phyloP scores from a whole-genome alignment of 148 eudicot species.

The Nepenthes mirabilis region DNA sequence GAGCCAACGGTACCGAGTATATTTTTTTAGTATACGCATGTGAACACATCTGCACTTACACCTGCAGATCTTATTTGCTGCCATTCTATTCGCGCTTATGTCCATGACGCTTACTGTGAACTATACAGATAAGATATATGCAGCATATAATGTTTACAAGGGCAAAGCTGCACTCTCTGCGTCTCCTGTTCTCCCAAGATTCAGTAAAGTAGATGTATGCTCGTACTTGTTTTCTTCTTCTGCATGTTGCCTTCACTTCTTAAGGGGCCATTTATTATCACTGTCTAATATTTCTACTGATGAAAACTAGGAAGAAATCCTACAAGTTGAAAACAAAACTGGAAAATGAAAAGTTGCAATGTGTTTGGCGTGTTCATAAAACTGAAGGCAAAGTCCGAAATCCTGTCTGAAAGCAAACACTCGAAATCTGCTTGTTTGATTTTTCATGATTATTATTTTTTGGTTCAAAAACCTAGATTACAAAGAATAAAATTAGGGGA shows the following conservation, averaged over 20 bases:
- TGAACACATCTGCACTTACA: background rate
- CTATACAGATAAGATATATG: slow-evolving; percentile 26
- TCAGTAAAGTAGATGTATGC: slow-evolving; percentile 47
- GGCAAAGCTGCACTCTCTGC: slow-evolving; percentile 87
- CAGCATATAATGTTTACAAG: slow-evolving; percentile 58
- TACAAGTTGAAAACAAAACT: no score
- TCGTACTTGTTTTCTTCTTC: slow-evolving; percentile 2
- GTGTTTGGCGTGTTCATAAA: no score
- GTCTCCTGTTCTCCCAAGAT: slow-evolving; percentile 51
- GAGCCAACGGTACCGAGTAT: slow-evolving; percentile 25
- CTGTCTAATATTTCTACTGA: background rate
- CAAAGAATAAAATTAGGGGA: no score
- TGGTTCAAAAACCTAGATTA: no score
- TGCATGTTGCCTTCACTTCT: background rate
- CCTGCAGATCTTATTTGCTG: background rate
- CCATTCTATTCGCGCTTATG: slow-evolving; percentile 5
- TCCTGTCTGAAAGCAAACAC: no score
- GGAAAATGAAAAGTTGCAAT: no score
- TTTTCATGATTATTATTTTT: no score
- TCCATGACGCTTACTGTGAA: slow-evolving; percentile 18
- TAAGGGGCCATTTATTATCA: background rate
- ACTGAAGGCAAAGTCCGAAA: no score
- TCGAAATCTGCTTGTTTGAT: no score
- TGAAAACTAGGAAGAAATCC: no score
- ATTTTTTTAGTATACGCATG: background rate